Conservation (phyloP, 2,329 filamentous ascomycete genomes). For the Diplocarpon rosae region DNA sequence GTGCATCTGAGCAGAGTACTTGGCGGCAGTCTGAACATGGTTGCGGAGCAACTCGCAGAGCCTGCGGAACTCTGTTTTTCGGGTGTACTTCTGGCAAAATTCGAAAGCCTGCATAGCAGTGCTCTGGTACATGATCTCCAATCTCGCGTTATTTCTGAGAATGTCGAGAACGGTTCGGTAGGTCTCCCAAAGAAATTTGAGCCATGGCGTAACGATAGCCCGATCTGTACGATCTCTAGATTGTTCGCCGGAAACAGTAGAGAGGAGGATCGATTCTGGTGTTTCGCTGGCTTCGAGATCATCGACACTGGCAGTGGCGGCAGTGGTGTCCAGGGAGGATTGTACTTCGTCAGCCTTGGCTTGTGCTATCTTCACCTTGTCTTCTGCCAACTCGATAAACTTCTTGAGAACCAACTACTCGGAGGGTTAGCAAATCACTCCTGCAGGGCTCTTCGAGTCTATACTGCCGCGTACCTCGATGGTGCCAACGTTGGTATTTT, state of each 20-base stretch:
- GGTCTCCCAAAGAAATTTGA: slow-evolving; percentile 99
- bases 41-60: slow-evolving; percentile 97
- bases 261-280: slow-evolving; percentile 93
- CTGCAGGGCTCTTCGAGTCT: not conserved
- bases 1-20: slow-evolving; percentile 98
- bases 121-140: slow-evolving; percentile 97
- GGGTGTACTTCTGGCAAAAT: slow-evolving; percentile 95
- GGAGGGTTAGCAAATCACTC: slow-evolving; percentile 9
- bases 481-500: slow-evolving; percentile 96
- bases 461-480: slow-evolving; percentile 59
- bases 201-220: slow-evolving; percentile 95
- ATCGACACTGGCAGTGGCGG: slow-evolving; percentile 66
- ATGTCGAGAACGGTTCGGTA: slow-evolving; percentile 98
- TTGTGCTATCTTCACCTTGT: slow-evolving; percentile 93
- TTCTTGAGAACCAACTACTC: slow-evolving; percentile 78
- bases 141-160: slow-evolving; percentile 94
- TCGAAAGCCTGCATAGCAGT: slow-evolving; percentile 97
- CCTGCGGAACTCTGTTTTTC: slow-evolving; percentile 98
- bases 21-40: slow-evolving; percentile 97
- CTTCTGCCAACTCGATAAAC: slow-evolving; percentile 93
- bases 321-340: slow-evolving; percentile 67
- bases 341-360: slow-evolving; percentile 93
- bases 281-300: slow-evolving; percentile 96
- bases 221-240: slow-evolving; percentile 94
- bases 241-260: slow-evolving; percentile 95